phyloP scores from a whole-genome alignment of 148 eudicot genomes.

The Chenopodium berlandieri region DNA sequence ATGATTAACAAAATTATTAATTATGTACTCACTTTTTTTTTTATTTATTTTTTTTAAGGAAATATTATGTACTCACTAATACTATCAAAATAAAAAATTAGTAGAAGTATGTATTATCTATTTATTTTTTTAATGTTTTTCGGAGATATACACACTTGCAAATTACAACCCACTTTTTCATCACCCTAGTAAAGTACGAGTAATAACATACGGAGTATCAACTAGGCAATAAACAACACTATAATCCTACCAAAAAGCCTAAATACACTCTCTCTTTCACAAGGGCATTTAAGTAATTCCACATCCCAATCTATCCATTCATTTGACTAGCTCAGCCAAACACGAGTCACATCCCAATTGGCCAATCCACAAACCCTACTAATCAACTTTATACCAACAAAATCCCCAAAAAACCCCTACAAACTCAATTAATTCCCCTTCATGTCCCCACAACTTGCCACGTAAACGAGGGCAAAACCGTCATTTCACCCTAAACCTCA shows the following conservation, averaged over 20 bases:
- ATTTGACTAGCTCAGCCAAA: conserved; percentile 24
- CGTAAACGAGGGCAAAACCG: conserved; percentile 19
- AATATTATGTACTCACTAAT: no score
- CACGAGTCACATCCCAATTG: conserved; percentile 24
- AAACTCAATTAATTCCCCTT: neutral
- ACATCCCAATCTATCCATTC: conserved; percentile 28
- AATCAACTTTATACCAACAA: neutral
- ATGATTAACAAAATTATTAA: neutral
- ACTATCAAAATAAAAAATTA: no score
- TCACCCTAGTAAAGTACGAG: neutral
- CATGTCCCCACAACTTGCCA: conserved; percentile 6
- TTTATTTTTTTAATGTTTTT: no score
- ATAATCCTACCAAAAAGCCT: neutral
- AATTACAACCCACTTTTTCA: neutral
- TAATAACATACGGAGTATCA: no score
- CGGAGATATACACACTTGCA: no score
- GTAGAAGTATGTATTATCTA: no score
- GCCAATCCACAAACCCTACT: conserved; percentile 1
- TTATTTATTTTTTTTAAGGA: no score
- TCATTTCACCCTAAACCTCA: conserved; percentile 21
- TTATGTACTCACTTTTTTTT: neutral
- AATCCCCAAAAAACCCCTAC: conserved; percentile 17
- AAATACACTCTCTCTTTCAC: neutral
- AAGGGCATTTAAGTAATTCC: conserved; percentile 21
- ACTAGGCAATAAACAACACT: neutral